Evolutionary conservation across 495 filamentous ascomycete genomes (phyloP).

Genomic region (Aspergillus affinis): DNA sequence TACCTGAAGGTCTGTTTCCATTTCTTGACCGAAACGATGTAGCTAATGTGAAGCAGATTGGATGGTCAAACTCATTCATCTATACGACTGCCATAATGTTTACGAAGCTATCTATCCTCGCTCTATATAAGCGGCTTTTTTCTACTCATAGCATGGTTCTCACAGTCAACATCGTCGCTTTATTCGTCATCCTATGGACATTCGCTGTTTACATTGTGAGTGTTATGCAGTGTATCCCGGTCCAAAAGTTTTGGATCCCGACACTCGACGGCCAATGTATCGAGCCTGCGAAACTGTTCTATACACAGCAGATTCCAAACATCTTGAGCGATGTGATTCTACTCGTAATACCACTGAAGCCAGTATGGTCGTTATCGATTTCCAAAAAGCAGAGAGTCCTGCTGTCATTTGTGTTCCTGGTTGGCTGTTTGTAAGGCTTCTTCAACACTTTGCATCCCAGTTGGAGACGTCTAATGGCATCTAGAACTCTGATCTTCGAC

Average conservation of each 20-base stretch:
- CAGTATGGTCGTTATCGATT: constrained; percentile 43
- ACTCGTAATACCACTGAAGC: constrained; percentile 51
- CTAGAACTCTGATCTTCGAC: constrained; percentile 29
- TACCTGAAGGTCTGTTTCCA: constrained; percentile 29
- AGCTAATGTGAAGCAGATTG: constrained; percentile 13
- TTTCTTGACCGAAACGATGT: background rate
- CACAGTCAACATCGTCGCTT: constrained; percentile 26
- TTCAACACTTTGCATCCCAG: background rate
- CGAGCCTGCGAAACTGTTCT: constrained; percentile 31
- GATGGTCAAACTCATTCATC: constrained; percentile 29
- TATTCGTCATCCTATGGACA: constrained; percentile 33
- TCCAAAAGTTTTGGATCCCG: constrained; percentile 33
- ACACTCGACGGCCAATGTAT: constrained; percentile 29
- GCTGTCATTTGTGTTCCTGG: constrained; percentile 40
- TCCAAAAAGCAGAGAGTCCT: constrained; percentile 36
- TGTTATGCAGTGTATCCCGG: constrained; percentile 36
- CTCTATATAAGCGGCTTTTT: constrained; percentile 43
- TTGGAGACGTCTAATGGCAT: background rate
- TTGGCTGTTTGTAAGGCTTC: constrained; percentile 35
- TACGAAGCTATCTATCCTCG: constrained; percentile 46
- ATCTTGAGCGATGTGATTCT: constrained; percentile 43
- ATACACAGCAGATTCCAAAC: constrained; percentile 42
- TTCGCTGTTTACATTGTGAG: constrained; percentile 29
- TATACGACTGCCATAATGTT: constrained; percentile 32
- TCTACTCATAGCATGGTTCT: constrained; percentile 25